Evolutionary conservation across 2,329 filamentous ascomycete species (phyloP), one percentile per base, ranked within the genome.

Genomic region (Acrodontium crateriforme): DNA sequence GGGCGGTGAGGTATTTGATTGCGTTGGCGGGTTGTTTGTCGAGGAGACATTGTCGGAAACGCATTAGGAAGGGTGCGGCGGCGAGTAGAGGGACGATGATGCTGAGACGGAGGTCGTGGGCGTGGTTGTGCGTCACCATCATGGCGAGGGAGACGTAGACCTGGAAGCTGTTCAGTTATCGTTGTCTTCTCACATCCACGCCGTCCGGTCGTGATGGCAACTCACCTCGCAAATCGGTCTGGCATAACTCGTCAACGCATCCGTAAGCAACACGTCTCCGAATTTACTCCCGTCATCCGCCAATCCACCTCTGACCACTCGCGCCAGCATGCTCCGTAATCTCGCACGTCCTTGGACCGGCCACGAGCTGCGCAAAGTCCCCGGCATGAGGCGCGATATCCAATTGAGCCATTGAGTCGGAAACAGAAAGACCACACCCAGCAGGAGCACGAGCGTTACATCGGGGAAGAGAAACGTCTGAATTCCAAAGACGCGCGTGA

Each of bases 241-340:
- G 36, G 87, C 78, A 53, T 95, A 98, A 46, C 81, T 91, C 22
- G 89, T 98, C 43, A 95, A 59, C 30, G 84, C 87, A 66, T 98
- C 89, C 18, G 89, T 85, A 11, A 98, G 71, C 33, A 98, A 60
- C 28, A 95, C 78, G 50, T 98, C 89, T 31, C 83, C 87, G 46
- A 95, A 95, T 50, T 92, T 93, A n/a, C n/a, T n/a, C 30, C 87
- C 84, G 54, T 94, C 80, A 42, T 80, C 71, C 9, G 89, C 87
- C 14, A 98, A 67, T 0, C 87, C 85, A 14, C 89, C 89, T 23
- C 94, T 60, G 42, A 71, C 72, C 35, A 95, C 74, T 31, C 89
- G 77, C 35, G 73, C 73, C 24, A 95, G 60, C 0, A 74, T 87
- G 8, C 69, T 58, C 25, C 91, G 68, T 23, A 93, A 78, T 2